Conservation (phyloP, 192 early-diverging fungal genomes). For the Coemansia sp. region DNA sequence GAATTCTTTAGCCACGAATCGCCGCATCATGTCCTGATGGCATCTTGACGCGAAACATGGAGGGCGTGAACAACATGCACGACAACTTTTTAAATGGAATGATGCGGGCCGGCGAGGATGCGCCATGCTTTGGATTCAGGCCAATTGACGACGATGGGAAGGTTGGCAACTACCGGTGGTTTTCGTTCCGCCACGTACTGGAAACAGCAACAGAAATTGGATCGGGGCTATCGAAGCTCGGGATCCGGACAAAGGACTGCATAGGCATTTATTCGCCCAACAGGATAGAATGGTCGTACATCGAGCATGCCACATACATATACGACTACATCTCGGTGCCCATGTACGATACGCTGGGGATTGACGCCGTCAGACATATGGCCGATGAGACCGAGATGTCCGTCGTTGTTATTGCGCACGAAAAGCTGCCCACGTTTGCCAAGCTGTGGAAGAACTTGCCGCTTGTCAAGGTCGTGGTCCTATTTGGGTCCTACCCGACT, state of each 20-base stretch:
- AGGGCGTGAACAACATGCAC: constrained; percentile 51
- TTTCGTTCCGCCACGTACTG: constrained; percentile 71
- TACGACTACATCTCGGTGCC: constrained; percentile 77
- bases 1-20: constrained; percentile 51
- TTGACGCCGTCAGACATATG: constrained; percentile 79
- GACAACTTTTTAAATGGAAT: constrained; percentile 50
- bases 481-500: constrained; percentile 52
- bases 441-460: constrained; percentile 50
- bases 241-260: constrained; percentile 58
- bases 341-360: constrained; percentile 82
- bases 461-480: constrained; percentile 57
- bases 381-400: constrained; percentile 85
- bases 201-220: constrained; percentile 64
- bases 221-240: constrained; percentile 77
- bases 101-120: constrained; percentile 32
- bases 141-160: constrained; percentile 46
- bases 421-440: constrained; percentile 56
- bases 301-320: constrained; percentile 57
- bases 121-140: constrained; percentile 40
- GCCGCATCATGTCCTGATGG: constrained; percentile 31
- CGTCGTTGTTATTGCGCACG: constrained; percentile 63
- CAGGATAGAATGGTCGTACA: constrained; percentile 48
- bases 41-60: constrained; percentile 22
- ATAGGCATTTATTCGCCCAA: constrained; percentile 71
- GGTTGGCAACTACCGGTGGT: constrained; percentile 74